Base-by-base conservation (phyloP, 2,329 filamentous ascomycete genomes). In the Cordyceps javanica region DNA sequence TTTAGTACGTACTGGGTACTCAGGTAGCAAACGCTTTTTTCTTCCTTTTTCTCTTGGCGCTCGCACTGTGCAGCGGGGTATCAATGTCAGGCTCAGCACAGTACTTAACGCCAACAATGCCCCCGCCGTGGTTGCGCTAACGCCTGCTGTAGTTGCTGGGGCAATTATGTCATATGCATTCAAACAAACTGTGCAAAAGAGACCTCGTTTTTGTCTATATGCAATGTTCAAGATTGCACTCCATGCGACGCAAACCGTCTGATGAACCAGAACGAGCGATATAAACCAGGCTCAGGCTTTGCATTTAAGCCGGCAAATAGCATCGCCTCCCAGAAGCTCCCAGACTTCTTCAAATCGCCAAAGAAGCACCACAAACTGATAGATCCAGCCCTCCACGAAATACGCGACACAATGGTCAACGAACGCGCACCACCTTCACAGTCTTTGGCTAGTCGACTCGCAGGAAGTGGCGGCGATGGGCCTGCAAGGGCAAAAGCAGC, bases 351-450 rank as follows among this genome's bases (percentile, higher is more conserved):
- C 50, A 60, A 57, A 32, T 55, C 50, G 21, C 56, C 59, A 30
- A 51, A 41, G 21, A 58, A 60, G 26, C 53, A 55, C 32, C 53
- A 32, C 36, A 57, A 51, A 16, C 59, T 25, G 10, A 53, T 26
- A 23, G 57, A 56, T 42, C 54, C 61, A 42, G 60, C 59, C 30
- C 62, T 67, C 32, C 49, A 53, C 59, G 58, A 62, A 30, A 55
- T 66, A 19, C 55, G 53, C 13, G 26, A 16, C 62, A 63, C 53
- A 62, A 80, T 80, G 78, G 79, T 73, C 63, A 77, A 73, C 66
- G 79, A 73, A 71, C 76, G 67, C 63, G 77, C 65, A 65, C 78
- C 67, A 60, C 75, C 71, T 61, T 72, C 65, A 67, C 76, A 70
- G 36, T 67, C 65, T 66, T 76, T 65, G 65, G 72, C 78, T 19